Conservation (phyloP, 257 asterid genomes). For the Verbascum thapsus region DNA sequence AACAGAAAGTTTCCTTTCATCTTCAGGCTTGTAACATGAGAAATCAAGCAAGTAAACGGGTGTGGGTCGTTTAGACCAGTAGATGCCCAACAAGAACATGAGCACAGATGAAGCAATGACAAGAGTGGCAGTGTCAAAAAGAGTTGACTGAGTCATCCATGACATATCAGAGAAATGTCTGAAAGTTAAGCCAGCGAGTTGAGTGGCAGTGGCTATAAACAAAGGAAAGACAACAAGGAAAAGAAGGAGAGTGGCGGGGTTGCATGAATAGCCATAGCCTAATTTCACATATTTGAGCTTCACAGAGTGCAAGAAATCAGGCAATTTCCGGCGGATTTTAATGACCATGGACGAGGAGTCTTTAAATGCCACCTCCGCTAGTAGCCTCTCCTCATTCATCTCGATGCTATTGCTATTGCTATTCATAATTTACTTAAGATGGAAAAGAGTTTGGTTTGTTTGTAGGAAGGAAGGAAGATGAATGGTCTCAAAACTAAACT, state of each 20-base stretch:
- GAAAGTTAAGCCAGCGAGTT: slow-evolving; percentile 33
- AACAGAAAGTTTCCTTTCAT: slow-evolving; percentile 40
- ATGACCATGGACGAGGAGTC: slow-evolving; percentile 51
- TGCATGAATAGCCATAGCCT: slow-evolving; percentile 71
- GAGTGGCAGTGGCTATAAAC: slow-evolving; percentile 37
- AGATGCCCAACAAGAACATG: slow-evolving; percentile 45
- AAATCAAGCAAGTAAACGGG: slow-evolving; percentile 52
- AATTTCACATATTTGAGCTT: slow-evolving; percentile 67
- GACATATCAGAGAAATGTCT: slow-evolving; percentile 41
- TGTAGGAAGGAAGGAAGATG: background rate
- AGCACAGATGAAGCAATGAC: slow-evolving; percentile 33
- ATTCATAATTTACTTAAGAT: background rate
- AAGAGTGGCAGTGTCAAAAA: slow-evolving; percentile 46
- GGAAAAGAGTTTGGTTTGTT: background rate
- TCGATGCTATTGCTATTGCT: slow-evolving; percentile 28
- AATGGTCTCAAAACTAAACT: slow-evolving; percentile 3
- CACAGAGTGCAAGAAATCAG: slow-evolving; percentile 55
- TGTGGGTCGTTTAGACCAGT: slow-evolving; percentile 53
- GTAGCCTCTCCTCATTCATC: slow-evolving; percentile 47
- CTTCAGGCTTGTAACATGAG: slow-evolving; percentile 59
- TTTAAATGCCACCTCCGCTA: slow-evolving; percentile 50
- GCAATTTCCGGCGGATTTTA: slow-evolving; percentile 43
- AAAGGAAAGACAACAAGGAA: slow-evolving; percentile 38
- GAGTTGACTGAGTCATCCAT: slow-evolving; percentile 26
- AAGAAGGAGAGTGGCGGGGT: slow-evolving; percentile 47